Evolutionary conservation across 768 basidiomycete genomes (phyloP).

Genomic region (Russula earlei): DNA sequence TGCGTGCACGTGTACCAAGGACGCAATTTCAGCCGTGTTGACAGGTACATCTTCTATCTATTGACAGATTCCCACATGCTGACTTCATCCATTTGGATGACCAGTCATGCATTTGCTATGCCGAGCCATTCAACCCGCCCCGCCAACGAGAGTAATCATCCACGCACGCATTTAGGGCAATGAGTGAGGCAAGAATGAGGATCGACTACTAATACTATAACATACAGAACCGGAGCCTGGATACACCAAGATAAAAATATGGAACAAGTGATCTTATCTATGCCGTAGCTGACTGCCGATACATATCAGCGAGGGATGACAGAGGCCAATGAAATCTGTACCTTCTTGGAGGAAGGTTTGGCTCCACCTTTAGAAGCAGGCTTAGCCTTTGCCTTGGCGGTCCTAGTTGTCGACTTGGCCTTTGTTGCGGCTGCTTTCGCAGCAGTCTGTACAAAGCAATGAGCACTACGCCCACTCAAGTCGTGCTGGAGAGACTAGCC

Average conservation of each 20-base stretch:
- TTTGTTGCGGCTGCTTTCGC: conserved; percentile 16
- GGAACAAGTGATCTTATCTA: neutral
- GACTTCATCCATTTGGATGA: too few relatives aligned
- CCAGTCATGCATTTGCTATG: too few relatives aligned
- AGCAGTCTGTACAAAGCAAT: conserved; percentile 5
- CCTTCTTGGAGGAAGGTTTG: conserved; percentile 13
- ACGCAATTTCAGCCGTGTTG: too few relatives aligned
- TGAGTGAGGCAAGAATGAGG: neutral
- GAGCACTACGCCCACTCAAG: neutral
- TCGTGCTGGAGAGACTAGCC: conserved; percentile 19
- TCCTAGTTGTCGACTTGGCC: conserved; percentile 8
- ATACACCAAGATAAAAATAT: conserved; percentile 19
- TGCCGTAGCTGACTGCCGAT: conserved; percentile 1
- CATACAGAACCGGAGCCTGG: conserved; percentile 16
- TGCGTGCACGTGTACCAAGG: too few relatives aligned
- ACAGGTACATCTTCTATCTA: too few relatives aligned
- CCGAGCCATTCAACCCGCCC: too few relatives aligned
- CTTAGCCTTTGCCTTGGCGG: conserved; percentile 11
- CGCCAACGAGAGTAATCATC: conserved; percentile 1
- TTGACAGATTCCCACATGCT: too few relatives aligned
- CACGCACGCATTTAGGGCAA: neutral
- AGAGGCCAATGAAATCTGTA: neutral
- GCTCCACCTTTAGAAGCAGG: conserved; percentile 7
- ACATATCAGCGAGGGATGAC: neutral
- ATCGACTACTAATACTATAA: conserved; percentile 20